Evolutionary conservation across 2,329 filamentous ascomycete genomes (phyloP).

Genomic region (Fusarium mexicanum): DNA sequence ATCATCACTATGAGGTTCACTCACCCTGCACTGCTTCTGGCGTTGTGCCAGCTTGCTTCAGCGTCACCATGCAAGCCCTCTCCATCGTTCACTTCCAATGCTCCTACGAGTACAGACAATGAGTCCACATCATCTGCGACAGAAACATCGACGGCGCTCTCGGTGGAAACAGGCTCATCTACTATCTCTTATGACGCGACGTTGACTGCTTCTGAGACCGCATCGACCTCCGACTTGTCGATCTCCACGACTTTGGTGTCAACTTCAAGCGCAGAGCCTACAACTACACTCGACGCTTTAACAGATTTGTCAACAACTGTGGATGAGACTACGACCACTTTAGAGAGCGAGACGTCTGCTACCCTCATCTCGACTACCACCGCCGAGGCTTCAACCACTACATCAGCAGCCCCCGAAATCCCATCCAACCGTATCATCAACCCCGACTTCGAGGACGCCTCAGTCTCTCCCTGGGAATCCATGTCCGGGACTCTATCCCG

Average conservation of each 20-base stretch:
- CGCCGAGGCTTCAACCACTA: background rate
- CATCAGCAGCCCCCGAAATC: background rate
- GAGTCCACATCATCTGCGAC: background rate
- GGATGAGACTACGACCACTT: background rate
- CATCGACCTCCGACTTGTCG: background rate
- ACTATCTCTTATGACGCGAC: background rate
- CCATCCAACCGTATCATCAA: background rate
- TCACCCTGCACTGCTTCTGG: background rate
- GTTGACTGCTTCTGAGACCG: background rate
- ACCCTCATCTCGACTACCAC: background rate
- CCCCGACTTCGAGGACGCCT: background rate
- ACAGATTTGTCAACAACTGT: background rate
- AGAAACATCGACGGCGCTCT: no score
- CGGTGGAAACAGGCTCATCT: background rate
- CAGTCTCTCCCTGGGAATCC: background rate
- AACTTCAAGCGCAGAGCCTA: background rate
- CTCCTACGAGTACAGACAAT: background rate
- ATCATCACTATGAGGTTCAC: background rate
- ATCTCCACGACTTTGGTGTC: background rate
- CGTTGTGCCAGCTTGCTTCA: background rate
- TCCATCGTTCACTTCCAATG: background rate
- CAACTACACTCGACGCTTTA: background rate
- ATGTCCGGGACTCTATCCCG: background rate
- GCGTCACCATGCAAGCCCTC: background rate
- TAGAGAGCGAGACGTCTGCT: background rate